Percentiles rank a stretch among this genome's conserved stretches.
phyloP scores from a whole-genome alignment of 257 asterid genomes.

The Fraxinus pennsylvanica region DNA sequence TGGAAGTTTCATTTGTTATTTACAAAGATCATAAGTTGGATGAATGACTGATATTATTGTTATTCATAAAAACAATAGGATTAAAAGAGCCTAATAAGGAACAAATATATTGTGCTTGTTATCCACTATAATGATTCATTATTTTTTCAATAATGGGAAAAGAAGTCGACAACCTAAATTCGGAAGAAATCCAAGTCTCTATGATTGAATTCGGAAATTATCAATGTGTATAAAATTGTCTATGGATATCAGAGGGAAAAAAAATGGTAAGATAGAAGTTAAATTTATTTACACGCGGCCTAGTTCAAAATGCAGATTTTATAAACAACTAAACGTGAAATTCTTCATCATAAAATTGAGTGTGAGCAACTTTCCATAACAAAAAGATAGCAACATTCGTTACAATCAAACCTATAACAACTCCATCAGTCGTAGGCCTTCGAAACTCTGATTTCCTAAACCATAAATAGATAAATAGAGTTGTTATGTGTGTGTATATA shows the following conservation, averaged over 20 bases:
- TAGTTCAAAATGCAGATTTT: slow-evolving; percentile 6
- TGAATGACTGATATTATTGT: slow-evolving; percentile 22
- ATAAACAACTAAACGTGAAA: slow-evolving; percentile 38
- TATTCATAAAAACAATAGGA: slow-evolving; percentile 10
- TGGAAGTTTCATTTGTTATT: slow-evolving; percentile 1
- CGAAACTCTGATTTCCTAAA: slow-evolving; percentile 49
- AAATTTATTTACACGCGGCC: not conserved
- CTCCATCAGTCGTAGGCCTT: slow-evolving; percentile 63
- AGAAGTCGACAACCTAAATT: slow-evolving; percentile 10
- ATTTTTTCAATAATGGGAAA: slow-evolving; percentile 8
- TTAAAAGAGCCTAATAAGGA: not conserved
- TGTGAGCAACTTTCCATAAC: slow-evolving; percentile 69
- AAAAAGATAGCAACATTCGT: slow-evolving; percentile 69
- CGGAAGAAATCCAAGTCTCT: slow-evolving; percentile 26
- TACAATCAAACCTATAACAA: slow-evolving; percentile 61
- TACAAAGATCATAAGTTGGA: slow-evolving; percentile 20
- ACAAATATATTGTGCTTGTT: not conserved
- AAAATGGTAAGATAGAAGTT: slow-evolving; percentile 18
- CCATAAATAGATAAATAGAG: slow-evolving; percentile 18
- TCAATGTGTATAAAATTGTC: slow-evolving; percentile 69
- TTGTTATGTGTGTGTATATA: slow-evolving; percentile 1
- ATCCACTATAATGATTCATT: not conserved
- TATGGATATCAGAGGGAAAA: slow-evolving; percentile 63
- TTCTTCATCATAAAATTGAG: slow-evolving; percentile 24
- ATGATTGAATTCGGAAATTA: slow-evolving; percentile 88